phyloP scores from a whole-genome alignment of 805 yeast species.

The Clavispora carvajalis region DNA sequence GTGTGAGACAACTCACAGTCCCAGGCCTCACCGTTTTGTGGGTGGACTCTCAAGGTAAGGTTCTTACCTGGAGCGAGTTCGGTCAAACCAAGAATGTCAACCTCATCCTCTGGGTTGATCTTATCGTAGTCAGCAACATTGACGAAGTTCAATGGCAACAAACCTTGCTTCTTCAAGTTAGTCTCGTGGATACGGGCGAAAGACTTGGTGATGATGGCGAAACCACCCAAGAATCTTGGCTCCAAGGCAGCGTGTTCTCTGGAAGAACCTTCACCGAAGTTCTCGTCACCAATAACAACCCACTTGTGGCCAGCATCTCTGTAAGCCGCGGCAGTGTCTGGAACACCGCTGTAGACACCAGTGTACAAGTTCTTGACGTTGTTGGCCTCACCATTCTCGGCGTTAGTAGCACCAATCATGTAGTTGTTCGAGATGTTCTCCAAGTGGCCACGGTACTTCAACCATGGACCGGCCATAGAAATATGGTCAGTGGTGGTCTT shows the following conservation, averaged over 20 bases:
- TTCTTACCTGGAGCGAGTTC: slow-evolving; percentile 91
- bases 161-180: slow-evolving; percentile 98
- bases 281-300: slow-evolving; percentile 98
- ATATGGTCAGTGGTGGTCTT: slow-evolving; percentile 99
- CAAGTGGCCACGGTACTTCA: slow-evolving; percentile 99
- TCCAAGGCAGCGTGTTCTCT: slow-evolving; percentile 99
- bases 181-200: slow-evolving; percentile 99
- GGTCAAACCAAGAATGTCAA: slow-evolving; percentile 80
- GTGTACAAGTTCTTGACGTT: slow-evolving; percentile 83
- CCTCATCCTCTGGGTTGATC: slow-evolving; percentile 85
- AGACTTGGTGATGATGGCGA: slow-evolving; percentile 94
- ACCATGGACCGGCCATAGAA: slow-evolving; percentile 99
- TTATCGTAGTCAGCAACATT: slow-evolving; percentile 88
- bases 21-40: slow-evolving; percentile 78
- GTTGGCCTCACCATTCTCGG: slow-evolving; percentile 94
- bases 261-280: slow-evolving; percentile 99
- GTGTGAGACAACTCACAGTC: slow-evolving; percentile 91
- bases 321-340: slow-evolving; percentile 93
- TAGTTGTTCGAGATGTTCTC: slow-evolving; percentile 98
- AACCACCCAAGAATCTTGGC: slow-evolving; percentile 98
- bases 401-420: slow-evolving; percentile 99
- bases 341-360: slow-evolving; percentile 90
- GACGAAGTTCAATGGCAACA: slow-evolving; percentile 91
- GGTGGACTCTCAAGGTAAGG: slow-evolving; percentile 70
- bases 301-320: slow-evolving; percentile 88